A percentile compares a stretch with the other conserved stretches of the same genome.
Evolutionary conservation across 257 asterid species (phyloP).

Genomic region (Handroanthus guayacan): DNA sequence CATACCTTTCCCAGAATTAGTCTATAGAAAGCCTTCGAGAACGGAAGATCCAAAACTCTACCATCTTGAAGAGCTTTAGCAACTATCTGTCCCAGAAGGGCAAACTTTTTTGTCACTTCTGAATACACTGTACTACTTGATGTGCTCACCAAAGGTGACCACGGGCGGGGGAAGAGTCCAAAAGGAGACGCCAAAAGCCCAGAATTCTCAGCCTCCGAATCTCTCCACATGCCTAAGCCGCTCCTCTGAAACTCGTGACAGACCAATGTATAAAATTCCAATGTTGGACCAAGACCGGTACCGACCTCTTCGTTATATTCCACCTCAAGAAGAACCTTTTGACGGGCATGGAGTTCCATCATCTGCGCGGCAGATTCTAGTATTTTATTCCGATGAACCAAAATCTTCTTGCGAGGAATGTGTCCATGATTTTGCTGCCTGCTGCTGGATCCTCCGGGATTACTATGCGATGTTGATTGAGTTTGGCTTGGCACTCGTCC

Average conservation of each 20-base stretch:
- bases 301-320: slow-evolving; percentile 96
- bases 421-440: slow-evolving; percentile 59
- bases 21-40: slow-evolving; percentile 87
- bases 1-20: slow-evolving; percentile 84
- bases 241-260: slow-evolving; percentile 84
- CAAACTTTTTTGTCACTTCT: slow-evolving; percentile 67
- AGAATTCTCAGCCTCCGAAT: slow-evolving; percentile 49
- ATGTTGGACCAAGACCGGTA: slow-evolving; percentile 95
- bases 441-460: slow-evolving; percentile 48
- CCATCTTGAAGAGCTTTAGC: slow-evolving; percentile 96
- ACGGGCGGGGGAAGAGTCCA: slow-evolving; percentile 95
- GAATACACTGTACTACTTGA: slow-evolving; percentile 51
- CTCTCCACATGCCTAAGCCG: slow-evolving; percentile 94
- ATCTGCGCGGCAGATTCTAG: slow-evolving; percentile 80
- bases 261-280: slow-evolving; percentile 89
- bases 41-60: slow-evolving; percentile 88
- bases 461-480: slow-evolving; percentile 43
- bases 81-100: slow-evolving; percentile 80
- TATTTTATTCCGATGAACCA: slow-evolving; percentile 77
- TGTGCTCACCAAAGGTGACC: slow-evolving; percentile 56
- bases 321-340: slow-evolving; percentile 80
- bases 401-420: slow-evolving; percentile 66
- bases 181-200: slow-evolving; percentile 55
- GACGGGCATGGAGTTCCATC: slow-evolving; percentile 73
- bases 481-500: slow-evolving; percentile 54